These are phyloP conservation scores for Phialocephala sp. DNA, from an alignment of 2,329 filamentous ascomycete genomes.

Conservation along the genomic window DNA sequence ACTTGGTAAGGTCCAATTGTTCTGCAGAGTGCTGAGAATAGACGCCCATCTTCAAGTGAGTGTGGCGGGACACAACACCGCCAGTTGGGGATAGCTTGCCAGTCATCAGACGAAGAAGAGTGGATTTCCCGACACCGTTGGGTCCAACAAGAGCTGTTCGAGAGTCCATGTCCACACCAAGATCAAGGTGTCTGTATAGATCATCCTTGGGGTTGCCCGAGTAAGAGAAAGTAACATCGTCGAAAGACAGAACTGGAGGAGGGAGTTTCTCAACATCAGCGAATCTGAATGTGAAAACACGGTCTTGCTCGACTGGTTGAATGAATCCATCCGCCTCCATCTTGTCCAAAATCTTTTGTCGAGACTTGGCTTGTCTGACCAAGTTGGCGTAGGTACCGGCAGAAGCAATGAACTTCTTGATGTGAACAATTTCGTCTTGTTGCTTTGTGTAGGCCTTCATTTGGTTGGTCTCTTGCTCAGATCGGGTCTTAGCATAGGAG, in stretches of 20 bases:
- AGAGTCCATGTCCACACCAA: constrained; percentile 99
- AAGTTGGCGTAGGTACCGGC: constrained; percentile 99
- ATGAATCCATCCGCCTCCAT: constrained; percentile 99
- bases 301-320: constrained; percentile 83
- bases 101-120: constrained; percentile 93
- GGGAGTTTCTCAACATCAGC: constrained; percentile 99
- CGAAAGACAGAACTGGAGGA: constrained; percentile 93
- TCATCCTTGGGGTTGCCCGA: constrained; percentile 88
- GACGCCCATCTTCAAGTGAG: constrained; percentile 96
- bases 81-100: constrained; percentile 86
- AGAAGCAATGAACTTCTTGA: constrained; percentile 99
- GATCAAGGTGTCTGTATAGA: constrained; percentile 93
- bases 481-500: constrained; percentile 91
- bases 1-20: constrained; percentile 98
- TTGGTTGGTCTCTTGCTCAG: constrained; percentile 96
- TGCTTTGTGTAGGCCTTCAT: constrained; percentile 99
- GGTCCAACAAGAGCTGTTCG: constrained; percentile 95
- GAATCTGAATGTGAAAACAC: constrained; percentile 96
- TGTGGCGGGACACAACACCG: constrained; percentile 87
- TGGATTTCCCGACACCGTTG: constrained; percentile 99
- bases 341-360: constrained; percentile 99
- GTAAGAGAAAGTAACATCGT: constrained; percentile 98
- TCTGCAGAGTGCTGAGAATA: constrained; percentile 99
- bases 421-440: constrained; percentile 98
- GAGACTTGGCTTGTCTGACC: constrained; percentile 97